Base-by-base conservation (phyloP, 345 rosid species). In the Cardamine resedifolia region DNA sequence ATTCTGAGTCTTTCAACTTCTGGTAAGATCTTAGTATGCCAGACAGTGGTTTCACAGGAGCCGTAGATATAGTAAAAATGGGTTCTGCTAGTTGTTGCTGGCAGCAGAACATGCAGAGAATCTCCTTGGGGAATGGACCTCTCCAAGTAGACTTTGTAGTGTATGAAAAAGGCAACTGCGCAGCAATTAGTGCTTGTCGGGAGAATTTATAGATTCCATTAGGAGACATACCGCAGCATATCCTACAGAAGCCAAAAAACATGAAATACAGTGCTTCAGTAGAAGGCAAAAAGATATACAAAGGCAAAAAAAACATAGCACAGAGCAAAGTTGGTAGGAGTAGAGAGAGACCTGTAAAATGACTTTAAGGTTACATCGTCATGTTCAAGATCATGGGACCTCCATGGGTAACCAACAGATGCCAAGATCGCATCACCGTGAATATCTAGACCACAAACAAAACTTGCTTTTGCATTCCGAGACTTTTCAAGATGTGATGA, bases 391-490 rank as follows among this genome's bases (percentile, higher is more conserved):
- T 81, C 86, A 68, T 68, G 76, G 63, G 89, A 84, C 73, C 74
- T 84, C 96, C 91, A 81, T 20, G 77, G 74, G 80, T 86, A 88
- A 28, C 94, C 92, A 80, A 91, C 76, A 16, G 92, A 88, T 61
- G 96, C 90, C 83, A 89, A 70, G 69, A 91, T 77, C 57, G 97
- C 90, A 84, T 85, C 87, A 31, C 93, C 94, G 67, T 73, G 79
- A 70, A 89, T 63, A 72, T 63, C 81, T 82, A 88, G 90, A 57
- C 87, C 81, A 74, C 76, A 85, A 8, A 85, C 34, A 83, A 70
- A 80, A 76, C 87, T 91, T 68, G 92, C 97, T 81, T 85, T 87
- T 69, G 70, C 82, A 85, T 91, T 91, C 57, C 77, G 16, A 58
- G 78, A 71, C 75, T 77, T 87, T 81, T 75, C 79, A 36, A 48